Conservation (phyloP, 495 filamentous ascomycete species). For the Penicillium mononematosum region DNA sequence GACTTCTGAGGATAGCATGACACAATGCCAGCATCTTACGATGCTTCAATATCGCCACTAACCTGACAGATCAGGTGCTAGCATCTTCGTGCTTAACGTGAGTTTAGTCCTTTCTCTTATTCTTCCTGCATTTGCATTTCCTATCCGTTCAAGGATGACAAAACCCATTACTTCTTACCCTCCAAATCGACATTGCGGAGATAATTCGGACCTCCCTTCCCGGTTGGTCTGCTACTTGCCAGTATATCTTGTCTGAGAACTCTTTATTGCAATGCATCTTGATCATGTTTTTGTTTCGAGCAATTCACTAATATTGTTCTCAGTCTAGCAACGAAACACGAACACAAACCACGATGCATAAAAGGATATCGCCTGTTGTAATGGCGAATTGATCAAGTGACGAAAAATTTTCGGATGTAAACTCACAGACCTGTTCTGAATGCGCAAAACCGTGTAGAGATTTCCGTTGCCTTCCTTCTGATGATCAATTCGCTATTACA, state of each 20-base stretch:
- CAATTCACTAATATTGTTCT: constrained; percentile 22
- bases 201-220: constrained; percentile 65
- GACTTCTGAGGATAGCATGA: constrained; percentile 5
- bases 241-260: constrained; percentile 91
- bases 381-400: constrained; percentile 56
- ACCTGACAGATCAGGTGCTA: constrained; percentile 22
- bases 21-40: constrained; percentile 7
- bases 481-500: constrained; percentile 36
- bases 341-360: not conserved
- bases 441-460: constrained; percentile 94
- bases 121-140: constrained; percentile 15
- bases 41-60: constrained; percentile 22
- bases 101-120: constrained; percentile 23
- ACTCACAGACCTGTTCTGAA: constrained; percentile 65
- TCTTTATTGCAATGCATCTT: constrained; percentile 14
- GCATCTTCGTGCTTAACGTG: constrained; percentile 24
- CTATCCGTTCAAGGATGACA: constrained; percentile 74
- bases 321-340: not conserved
- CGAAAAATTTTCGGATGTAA: constrained; percentile 54
- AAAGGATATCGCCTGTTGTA: not conserved
- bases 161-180: constrained; percentile 83
- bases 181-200: constrained; percentile 95
- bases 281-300: constrained; percentile 9
- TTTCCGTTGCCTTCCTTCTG: constrained; percentile 99
- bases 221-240: constrained; percentile 91